Evolutionary conservation across 2,329 filamentous ascomycete species (phyloP).

Genomic region (Onygena corvina): DNA sequence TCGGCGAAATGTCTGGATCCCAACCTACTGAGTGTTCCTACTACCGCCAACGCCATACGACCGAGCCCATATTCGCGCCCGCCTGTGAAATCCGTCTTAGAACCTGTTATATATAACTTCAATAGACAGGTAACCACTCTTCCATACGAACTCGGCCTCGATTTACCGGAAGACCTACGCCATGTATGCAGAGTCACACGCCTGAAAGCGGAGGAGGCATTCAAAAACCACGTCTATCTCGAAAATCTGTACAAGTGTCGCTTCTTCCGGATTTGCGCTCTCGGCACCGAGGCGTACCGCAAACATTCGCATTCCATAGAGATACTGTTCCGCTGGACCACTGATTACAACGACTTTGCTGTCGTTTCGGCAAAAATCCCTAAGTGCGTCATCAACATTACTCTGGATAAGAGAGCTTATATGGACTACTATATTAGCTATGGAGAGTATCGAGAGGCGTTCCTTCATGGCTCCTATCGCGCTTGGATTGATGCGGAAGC

Average conservation of each 20-base stretch:
- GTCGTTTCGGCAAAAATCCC: conserved; percentile 21
- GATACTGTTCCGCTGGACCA: conserved; percentile 21
- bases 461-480: conserved; percentile 12
- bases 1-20: too few relatives aligned
- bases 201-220: conserved; percentile 14
- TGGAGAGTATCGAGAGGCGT: conserved; percentile 8
- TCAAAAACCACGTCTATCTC: conserved; percentile 15
- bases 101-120: neutral
- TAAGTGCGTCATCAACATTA: conserved; percentile 17
- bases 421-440: conserved; percentile 11
- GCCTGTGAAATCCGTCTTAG: too few relatives aligned
- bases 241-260: conserved; percentile 15
- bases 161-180: conserved; percentile 6
- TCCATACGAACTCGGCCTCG: neutral
- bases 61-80: too few relatives aligned
- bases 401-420: conserved; percentile 19
- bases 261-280: conserved; percentile 21
- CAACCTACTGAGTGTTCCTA: too few relatives aligned
- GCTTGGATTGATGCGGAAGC: conserved; percentile 15
- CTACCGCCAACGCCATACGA: too few relatives aligned
- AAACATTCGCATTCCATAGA: conserved; percentile 19
- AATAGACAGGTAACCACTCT: neutral
- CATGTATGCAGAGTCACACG: conserved; percentile 14
- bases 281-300: neutral
- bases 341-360: neutral